These are phyloP conservation scores for Syzygium malaccense DNA, from an alignment of 441 rosid species.

Conservation along the genomic window DNA sequence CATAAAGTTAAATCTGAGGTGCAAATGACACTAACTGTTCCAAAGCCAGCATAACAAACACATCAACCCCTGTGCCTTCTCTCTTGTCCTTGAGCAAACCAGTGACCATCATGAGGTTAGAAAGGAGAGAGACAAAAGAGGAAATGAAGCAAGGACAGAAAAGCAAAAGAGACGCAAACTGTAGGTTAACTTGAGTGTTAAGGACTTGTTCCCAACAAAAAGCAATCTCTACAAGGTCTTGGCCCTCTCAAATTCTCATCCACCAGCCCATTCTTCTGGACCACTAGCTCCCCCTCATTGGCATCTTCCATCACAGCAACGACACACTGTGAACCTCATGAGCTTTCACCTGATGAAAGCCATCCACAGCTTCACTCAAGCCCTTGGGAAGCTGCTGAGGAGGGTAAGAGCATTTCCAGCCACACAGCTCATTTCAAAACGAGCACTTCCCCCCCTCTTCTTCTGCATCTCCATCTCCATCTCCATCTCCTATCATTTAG, in stretches of 20 bases:
- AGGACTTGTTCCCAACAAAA: neutral
- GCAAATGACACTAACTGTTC: neutral
- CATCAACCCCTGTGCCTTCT: neutral
- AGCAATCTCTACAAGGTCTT: neutral
- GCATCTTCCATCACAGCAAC: neutral
- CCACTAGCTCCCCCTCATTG: neutral
- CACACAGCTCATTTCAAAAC: neutral
- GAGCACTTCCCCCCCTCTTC: accelerated
- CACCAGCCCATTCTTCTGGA: neutral
- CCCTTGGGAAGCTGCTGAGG: neutral
- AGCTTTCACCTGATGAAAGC: neutral
- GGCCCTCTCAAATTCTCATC: neutral
- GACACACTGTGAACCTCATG: neutral
- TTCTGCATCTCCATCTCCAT: neutral
- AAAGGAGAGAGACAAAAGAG: neutral
- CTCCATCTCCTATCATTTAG: neutral
- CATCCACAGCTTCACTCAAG: neutral
- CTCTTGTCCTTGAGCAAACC: neutral
- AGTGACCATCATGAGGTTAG: neutral
- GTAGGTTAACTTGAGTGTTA: neutral
- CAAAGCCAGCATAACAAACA: neutral
- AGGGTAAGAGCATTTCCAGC: neutral
- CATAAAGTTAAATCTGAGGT: neutral
- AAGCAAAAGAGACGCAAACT: neutral
- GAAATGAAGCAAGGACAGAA: neutral